Base-by-base conservation (phyloP, 805 yeast genomes). In the Tetrapisispora nanseiensis region DNA sequence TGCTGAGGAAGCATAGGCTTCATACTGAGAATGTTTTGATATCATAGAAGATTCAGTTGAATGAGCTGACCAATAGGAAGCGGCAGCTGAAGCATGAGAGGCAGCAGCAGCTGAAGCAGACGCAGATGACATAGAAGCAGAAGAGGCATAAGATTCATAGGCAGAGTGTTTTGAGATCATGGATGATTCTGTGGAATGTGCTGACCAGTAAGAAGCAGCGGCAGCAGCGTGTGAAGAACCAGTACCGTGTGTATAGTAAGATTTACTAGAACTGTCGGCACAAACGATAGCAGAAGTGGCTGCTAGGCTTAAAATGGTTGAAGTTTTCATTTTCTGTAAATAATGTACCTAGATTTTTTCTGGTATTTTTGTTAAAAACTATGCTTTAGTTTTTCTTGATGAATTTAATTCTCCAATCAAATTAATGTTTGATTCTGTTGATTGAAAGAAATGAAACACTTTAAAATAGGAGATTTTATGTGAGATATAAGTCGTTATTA, bases 21-120 rank as follows among this genome's bases (percentile, higher is more conserved):
- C 42, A 33, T 39, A 39, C 24, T 32, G 32, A 5, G 42, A 32
- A n/a, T 39, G 42, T 19, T 39, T 39, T 3, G 42, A 24, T 6
- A 33, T 33, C 24, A 39, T 26, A 10, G 42, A 32, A 19, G 42
- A 20, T 2, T 39, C 42, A 3, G 42, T 32, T 4, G 42, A 39
- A n/a, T 33, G 38, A n/a, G 42, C 42, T 21, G 42, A 26, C 38
- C 38, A 39, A n/a, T 33, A 33, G 3, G 42, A 33, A n/a, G 38
- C 27, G n/a, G 36, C 36, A 21, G 29, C 7, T 10, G 24, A 15
- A 6, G 34, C 34, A 19, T 9, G 13, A 6, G 30, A 28, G 8
- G 30, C 30, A n/a, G 16, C 19, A n/a, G 19, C 6, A 5, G 6
- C n/a, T 9, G 8, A 9, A 29, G 32, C 18, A 29, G 13, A 4